These are phyloP conservation scores for Garcia nutans DNA, from an alignment of 345 rosid species.

Conservation along the genomic window DNA sequence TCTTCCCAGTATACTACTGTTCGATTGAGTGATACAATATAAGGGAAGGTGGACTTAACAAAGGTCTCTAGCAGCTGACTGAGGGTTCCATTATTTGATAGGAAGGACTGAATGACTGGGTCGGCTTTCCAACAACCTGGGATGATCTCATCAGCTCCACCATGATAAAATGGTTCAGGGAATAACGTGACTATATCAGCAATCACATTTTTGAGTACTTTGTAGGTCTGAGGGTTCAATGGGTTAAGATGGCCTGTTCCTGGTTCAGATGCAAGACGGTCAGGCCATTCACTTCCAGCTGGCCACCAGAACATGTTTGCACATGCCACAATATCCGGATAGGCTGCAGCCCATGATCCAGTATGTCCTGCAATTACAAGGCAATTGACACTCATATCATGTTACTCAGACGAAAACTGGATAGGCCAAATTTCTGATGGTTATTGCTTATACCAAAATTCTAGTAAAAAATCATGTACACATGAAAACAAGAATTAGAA, in stretches of 20 bases:
- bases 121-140: conserved; percentile 88
- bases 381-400: neutral
- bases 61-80: conserved; percentile 66
- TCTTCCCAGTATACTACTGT: conserved; percentile 90
- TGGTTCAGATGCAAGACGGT: conserved; percentile 73
- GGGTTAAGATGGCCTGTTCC: conserved; percentile 92
- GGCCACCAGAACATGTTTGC: conserved; percentile 93
- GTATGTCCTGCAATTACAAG: conserved; percentile 48
- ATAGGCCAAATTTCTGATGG: neutral
- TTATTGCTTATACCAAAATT: neutral
- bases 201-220: conserved; percentile 62
- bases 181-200: conserved; percentile 44
- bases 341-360: conserved; percentile 86
- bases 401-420: neutral
- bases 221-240: conserved; percentile 62
- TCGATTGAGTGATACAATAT: conserved; percentile 62
- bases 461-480: neutral
- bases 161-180: conserved; percentile 76
- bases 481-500: neutral
- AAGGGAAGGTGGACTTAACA: conserved; percentile 56
- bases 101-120: conserved; percentile 51
- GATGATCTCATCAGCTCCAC: conserved; percentile 68
- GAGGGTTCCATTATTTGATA: conserved; percentile 60
- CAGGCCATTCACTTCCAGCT: conserved; percentile 48
- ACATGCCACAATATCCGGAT: conserved; percentile 77